phyloP scores from a whole-genome alignment of 306 rosid genomes.

The Malus fusca region DNA sequence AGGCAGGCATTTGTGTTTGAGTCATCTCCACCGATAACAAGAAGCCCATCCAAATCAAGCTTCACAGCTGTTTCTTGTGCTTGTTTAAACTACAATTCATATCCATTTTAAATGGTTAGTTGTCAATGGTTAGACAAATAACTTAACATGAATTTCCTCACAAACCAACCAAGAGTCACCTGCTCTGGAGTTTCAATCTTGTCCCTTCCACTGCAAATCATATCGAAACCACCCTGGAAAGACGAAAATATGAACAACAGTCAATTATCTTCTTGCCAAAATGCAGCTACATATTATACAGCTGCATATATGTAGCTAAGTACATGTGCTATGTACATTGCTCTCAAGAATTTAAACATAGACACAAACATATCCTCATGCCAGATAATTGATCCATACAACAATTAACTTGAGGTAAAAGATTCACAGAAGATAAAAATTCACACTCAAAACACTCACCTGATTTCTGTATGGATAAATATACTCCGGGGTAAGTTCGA shows the following conservation, averaged over 20 bases:
- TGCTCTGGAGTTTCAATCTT: slow-evolving; percentile 99
- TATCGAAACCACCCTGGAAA: slow-evolving; percentile 95
- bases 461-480: slow-evolving; percentile 94
- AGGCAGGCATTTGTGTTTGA: slow-evolving; percentile 99
- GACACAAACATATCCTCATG: neutral
- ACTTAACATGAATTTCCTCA: neutral
- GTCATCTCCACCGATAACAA: slow-evolving; percentile 99
- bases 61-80: slow-evolving; percentile 80
- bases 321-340: neutral
- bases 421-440: neutral
- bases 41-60: slow-evolving; percentile 93
- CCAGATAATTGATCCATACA: neutral
- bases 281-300: neutral
- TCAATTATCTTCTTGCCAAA: neutral
- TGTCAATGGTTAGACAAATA: neutral
- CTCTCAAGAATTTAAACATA: neutral
- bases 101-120: slow-evolving; percentile 11
- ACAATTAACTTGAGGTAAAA: neutral
- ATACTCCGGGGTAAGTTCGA: slow-evolving; percentile 62
- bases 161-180: slow-evolving; percentile 35
- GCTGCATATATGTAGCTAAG: neutral
- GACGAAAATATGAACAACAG: slow-evolving; percentile 10
- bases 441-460: slow-evolving; percentile 27
- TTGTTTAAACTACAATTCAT: slow-evolving; percentile 68
- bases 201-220: slow-evolving; percentile 98